These are phyloP conservation scores for Secale cereale DNA, from an alignment of 176 grass and related monocot species.

Conservation along the genomic window DNA sequence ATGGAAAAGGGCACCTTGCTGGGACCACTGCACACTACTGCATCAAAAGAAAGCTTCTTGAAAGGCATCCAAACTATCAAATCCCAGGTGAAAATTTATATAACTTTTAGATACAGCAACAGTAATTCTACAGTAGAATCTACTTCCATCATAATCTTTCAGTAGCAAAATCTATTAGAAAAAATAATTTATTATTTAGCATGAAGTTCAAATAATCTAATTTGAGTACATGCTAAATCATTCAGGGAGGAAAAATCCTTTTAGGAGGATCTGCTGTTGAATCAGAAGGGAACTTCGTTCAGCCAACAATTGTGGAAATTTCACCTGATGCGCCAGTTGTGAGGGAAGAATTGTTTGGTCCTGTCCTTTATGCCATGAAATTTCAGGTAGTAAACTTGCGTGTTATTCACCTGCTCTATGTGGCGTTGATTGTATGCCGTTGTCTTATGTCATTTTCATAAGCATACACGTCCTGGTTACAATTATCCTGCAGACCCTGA, in stretches of 20 bases:
- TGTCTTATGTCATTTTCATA: neutral
- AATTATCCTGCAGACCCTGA: constrained; percentile 53
- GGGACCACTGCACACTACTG: constrained; percentile 82
- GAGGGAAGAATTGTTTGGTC: constrained; percentile 94
- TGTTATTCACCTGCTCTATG: constrained; percentile 5
- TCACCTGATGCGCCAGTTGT: constrained; percentile 69
- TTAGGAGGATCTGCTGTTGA: constrained; percentile 77
- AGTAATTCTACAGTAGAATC: neutral
- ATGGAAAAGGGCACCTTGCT: constrained; percentile 91
- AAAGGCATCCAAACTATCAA: constrained; percentile 81
- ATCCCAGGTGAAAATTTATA: constrained; percentile 65
- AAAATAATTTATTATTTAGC: constrained; percentile 16
- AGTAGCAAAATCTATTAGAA: neutral
- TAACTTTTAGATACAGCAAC: neutral
- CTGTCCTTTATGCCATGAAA: constrained; percentile 98
- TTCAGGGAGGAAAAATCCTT: constrained; percentile 91
- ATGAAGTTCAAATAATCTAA: constrained; percentile 19
- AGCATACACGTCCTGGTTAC: neutral
- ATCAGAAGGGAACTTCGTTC: constrained; percentile 82
- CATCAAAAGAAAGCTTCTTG: constrained; percentile 77
- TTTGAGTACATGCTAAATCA: neutral
- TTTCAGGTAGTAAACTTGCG: constrained; percentile 55
- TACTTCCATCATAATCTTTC: too few species aligned
- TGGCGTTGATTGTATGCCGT: neutral
- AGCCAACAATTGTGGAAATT: constrained; percentile 92